Percentiles rank a stretch among this genome's conserved stretches.
Conservation (phyloP, 2,329 filamentous ascomycete genomes). For the Aphanoascus verrucosus region DNA sequence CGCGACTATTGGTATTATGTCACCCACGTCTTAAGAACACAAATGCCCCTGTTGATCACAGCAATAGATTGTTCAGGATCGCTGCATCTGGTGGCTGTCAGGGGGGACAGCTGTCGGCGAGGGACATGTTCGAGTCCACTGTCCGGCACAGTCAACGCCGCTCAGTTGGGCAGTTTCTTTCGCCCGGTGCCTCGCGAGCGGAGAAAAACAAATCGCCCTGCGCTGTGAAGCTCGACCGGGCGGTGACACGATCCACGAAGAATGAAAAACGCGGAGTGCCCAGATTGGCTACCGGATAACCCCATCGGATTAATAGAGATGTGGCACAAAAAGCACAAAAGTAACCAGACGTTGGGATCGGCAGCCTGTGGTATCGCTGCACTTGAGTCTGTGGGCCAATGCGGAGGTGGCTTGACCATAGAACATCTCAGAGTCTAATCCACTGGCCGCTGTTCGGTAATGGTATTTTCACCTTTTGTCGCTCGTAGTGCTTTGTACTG, state of each 20-base stretch:
- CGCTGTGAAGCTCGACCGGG: background rate
- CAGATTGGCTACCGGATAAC: background rate
- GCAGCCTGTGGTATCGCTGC: background rate
- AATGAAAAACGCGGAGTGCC: background rate
- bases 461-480: background rate
- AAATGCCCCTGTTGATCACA: background rate
- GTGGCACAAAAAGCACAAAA: background rate
- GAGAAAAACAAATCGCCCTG: background rate
- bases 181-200: background rate
- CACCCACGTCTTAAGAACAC: background rate
- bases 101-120: background rate
- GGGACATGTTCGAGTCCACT: too few relatives aligned
- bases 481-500: too few relatives aligned
- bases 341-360: background rate
- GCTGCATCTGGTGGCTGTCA: background rate
- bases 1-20: background rate
- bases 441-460: background rate
- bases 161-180: background rate
- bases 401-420: constrained; percentile 7
- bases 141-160: background rate
- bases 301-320: background rate
- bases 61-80: background rate
- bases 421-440: background rate
- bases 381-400: background rate
- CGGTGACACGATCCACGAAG: background rate